A percentile compares a stretch with the other conserved stretches of the same genome.
Conservation (phyloP, 2,329 filamentous ascomycete species). For the Phialophora macrospora region DNA sequence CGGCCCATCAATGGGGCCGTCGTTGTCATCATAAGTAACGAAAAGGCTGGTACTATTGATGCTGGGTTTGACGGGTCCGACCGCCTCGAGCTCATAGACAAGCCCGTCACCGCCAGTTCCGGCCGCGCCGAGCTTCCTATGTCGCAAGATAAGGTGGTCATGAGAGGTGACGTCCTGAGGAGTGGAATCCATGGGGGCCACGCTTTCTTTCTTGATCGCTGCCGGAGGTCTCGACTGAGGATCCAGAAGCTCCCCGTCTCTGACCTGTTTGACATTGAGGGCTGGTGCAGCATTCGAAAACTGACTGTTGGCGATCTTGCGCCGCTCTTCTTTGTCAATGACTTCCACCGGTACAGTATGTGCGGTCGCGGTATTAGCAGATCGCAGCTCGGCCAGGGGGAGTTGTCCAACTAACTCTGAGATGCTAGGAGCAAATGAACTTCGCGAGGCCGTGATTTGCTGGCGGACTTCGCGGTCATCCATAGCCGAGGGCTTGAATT, state of each 20-base stretch:
- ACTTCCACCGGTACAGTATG: not conserved
- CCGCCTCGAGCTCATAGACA: constrained; percentile 14
- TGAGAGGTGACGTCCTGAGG: not conserved
- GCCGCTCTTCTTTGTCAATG: not conserved
- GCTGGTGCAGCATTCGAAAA: not conserved
- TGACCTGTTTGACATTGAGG: not conserved
- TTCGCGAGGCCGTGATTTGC: not conserved
- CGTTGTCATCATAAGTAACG: not conserved
- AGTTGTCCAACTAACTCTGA: not conserved
- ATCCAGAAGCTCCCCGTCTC: not conserved
- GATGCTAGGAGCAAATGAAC: not conserved
- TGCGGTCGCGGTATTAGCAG: not conserved
- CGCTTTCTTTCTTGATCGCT: not conserved
- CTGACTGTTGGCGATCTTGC: not conserved
- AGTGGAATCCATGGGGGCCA: not conserved
- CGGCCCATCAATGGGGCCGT: not conserved
- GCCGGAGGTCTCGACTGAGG: not conserved
- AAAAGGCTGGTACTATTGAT: constrained; percentile 1
- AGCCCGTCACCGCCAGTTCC: constrained; percentile 12
- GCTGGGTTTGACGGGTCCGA: not conserved
- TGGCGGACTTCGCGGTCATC: not conserved
- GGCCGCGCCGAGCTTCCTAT: constrained; percentile 7
- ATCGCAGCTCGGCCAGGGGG: not conserved
- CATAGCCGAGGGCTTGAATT: not conserved
- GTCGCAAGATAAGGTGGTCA: not conserved